A percentile compares a stretch with the other conserved stretches of the same genome.
These are phyloP conservation scores for Candida glucosophila DNA, from an alignment of 1,139 yeast species.

Conservation along the genomic window DNA sequence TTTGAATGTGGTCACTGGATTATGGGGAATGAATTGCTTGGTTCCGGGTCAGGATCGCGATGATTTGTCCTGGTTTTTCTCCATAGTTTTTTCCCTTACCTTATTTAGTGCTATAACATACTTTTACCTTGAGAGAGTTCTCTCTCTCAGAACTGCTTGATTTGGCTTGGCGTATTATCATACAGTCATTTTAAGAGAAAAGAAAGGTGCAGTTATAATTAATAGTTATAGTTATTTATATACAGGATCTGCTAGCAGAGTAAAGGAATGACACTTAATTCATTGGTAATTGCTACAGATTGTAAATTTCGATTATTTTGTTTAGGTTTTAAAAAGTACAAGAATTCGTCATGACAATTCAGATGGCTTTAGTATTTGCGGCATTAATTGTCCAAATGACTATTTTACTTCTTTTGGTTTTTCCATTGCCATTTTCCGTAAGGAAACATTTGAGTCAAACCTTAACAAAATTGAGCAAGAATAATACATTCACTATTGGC, in stretches of 20 bases:
- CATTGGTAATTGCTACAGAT: not conserved
- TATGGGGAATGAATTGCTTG: conserved; percentile 97
- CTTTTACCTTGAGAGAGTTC: conserved; percentile 34
- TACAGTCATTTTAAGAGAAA: too few relatives aligned
- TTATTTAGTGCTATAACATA: conserved; percentile 31
- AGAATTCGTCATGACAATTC: conserved; percentile 45
- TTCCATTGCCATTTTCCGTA: conserved; percentile 55
- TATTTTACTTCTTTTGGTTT: conserved; percentile 40
- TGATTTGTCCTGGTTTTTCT: conserved; percentile 74
- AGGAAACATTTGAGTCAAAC: conserved; percentile 37
- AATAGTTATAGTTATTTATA: too few relatives aligned
- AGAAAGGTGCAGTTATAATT: too few relatives aligned
- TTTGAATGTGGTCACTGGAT: conserved; percentile 86
- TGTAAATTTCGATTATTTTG: not conserved
- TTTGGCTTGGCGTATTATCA: too few relatives aligned
- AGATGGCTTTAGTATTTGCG: conserved; percentile 36
- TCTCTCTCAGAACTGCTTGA: too few relatives aligned
- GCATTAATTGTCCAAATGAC: conserved; percentile 48
- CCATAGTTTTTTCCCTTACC: conserved; percentile 25
- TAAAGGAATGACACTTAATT: not conserved
- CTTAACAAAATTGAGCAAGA: conserved; percentile 25
- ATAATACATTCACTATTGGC: conserved; percentile 42
- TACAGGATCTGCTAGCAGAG: not conserved
- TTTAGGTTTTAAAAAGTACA: too few relatives aligned
- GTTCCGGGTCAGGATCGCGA: conserved; percentile 87